Percentiles rank a stretch among this genome's conserved stretches.
Evolutionary conservation across 2,329 filamentous ascomycete genomes (phyloP).

Genomic region (Diaporthe aspalathi): DNA sequence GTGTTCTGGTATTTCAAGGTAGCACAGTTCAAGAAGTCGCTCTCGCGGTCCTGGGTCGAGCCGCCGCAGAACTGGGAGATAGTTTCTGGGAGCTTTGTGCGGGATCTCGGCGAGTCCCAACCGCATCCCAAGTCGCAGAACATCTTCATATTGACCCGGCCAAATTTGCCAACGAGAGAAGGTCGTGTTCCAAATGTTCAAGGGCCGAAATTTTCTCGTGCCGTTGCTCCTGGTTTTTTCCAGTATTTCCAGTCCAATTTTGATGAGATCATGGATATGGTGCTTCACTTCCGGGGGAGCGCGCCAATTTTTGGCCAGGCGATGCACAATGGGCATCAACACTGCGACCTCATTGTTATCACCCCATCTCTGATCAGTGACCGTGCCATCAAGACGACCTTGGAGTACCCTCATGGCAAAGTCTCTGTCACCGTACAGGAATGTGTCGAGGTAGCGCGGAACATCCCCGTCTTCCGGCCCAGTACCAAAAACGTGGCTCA

Average conservation of each 20-base stretch:
- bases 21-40: conserved; percentile 23
- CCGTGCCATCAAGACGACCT: conserved; percentile 23
- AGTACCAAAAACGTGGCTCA: conserved; percentile 19
- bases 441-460: not conserved
- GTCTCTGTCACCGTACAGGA: not conserved
- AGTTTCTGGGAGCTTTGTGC: not conserved
- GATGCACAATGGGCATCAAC: conserved; percentile 10
- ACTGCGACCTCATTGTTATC: not conserved
- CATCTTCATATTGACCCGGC: conserved; percentile 23
- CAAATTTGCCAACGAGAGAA: conserved; percentile 21
- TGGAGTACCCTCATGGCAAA: conserved; percentile 21
- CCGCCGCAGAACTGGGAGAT: not conserved
- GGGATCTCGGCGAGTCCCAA: conserved; percentile 4
- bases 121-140: conserved; percentile 6
- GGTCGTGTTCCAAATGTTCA: conserved; percentile 2
- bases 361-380: conserved; percentile 24
- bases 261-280: conserved; percentile 4
- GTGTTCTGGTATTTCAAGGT: conserved; percentile 18
- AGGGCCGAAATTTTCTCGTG: not conserved
- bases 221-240: not conserved
- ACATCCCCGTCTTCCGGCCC: not conserved
- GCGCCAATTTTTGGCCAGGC: not conserved
- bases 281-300: not conserved
- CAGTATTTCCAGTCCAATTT: conserved; percentile 17
- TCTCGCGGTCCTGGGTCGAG: not conserved